These are phyloP conservation scores for Penicillium alfredii DNA, from an alignment of 495 filamentous ascomycete species.

Conservation along the genomic window DNA sequence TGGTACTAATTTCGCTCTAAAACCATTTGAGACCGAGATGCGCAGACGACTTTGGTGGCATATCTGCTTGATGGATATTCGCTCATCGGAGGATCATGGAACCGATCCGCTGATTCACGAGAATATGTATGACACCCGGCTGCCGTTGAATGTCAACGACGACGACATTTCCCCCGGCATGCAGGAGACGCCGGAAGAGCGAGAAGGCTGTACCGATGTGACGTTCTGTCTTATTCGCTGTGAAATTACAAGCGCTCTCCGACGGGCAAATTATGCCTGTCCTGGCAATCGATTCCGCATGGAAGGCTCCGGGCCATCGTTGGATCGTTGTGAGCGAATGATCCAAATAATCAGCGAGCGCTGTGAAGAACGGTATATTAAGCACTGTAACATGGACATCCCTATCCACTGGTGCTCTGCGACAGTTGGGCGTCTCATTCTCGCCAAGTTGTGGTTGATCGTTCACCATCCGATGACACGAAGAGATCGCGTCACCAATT, in stretches of 20 bases:
- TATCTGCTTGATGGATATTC: constrained; percentile 67
- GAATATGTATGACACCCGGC: constrained; percentile 62
- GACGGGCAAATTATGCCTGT: constrained; percentile 35
- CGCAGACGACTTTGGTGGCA: constrained; percentile 81
- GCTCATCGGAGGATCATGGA: constrained; percentile 79
- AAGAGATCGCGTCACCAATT: constrained; percentile 27
- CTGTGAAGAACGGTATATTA: constrained; percentile 58
- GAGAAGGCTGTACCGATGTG: constrained; percentile 67
- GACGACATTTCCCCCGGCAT: constrained; percentile 24
- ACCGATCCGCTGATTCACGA: constrained; percentile 69
- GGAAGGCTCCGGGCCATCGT: constrained; percentile 14
- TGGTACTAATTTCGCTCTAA: constrained; percentile 62
- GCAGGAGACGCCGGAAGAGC: constrained; percentile 51
- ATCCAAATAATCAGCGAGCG: constrained; percentile 56
- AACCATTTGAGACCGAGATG: constrained; percentile 79
- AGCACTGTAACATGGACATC: constrained; percentile 43
- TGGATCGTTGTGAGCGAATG: constrained; percentile 55
- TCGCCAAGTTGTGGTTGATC: constrained; percentile 62
- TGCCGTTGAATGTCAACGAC: constrained; percentile 44
- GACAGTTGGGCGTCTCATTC: constrained; percentile 60
- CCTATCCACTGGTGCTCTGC: constrained; percentile 67
- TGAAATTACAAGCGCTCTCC: constrained; percentile 48
- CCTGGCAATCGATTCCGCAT: constrained; percentile 20
- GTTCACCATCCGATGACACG: constrained; percentile 55
- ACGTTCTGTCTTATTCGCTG: constrained; percentile 68